Conservation (phyloP, 257 asterid species). For the Coffea canephora region DNA sequence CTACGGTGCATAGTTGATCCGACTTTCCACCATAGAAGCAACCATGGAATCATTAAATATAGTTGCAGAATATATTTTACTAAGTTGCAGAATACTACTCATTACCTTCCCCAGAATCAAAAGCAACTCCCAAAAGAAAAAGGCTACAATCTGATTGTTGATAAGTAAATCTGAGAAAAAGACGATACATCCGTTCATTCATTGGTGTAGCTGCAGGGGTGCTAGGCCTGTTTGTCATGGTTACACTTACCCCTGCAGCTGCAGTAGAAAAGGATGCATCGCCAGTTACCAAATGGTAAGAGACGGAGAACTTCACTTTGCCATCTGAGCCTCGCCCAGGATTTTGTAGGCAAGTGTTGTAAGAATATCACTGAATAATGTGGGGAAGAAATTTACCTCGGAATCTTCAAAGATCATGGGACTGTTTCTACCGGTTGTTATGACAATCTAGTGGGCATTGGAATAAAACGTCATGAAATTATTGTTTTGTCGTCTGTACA, state of each 20-base stretch:
- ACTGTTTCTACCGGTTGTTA: not conserved
- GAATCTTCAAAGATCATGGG: not conserved
- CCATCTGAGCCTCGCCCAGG: not conserved
- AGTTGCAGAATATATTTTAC: no score
- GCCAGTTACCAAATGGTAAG: not conserved
- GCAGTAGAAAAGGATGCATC: not conserved
- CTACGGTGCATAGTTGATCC: no score
- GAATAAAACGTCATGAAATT: not conserved
- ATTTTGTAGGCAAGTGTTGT: not conserved
- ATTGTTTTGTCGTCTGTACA: not conserved
- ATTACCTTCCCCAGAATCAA: not conserved
- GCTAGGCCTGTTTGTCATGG: not conserved
- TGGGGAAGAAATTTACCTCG: not conserved
- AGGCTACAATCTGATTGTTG: not conserved
- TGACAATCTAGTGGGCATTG: not conserved
- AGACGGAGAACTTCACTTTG: not conserved
- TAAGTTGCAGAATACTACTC: not conserved
- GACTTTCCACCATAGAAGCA: no score
- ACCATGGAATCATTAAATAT: no score
- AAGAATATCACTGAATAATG: not conserved
- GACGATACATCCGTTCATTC: not conserved
- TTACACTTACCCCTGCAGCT: not conserved
- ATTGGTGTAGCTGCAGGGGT: not conserved
- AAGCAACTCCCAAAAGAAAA: not conserved
- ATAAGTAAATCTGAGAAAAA: not conserved